Conservation (phyloP, 306 rosid species). For the Lathyrus sativus region DNA sequence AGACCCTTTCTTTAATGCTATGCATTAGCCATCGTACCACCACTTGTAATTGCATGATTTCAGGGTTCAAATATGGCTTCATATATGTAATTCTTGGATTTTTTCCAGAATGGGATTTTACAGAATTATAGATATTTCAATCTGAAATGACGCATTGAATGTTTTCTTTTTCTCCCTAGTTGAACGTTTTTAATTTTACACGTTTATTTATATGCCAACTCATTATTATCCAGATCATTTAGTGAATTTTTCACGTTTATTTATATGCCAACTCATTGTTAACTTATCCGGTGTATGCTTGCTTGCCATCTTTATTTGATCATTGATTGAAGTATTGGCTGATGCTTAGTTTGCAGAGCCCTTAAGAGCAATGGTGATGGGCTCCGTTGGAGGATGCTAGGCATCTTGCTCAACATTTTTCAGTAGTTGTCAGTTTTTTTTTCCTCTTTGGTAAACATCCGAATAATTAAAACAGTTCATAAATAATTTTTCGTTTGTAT, state of each 20-base stretch:
- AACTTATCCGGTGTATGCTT: constrained; percentile 5
- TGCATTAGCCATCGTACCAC: not conserved
- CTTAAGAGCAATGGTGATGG: constrained; percentile 91
- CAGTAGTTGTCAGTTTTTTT: not conserved
- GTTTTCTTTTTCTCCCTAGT: not conserved
- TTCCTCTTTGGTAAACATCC: not conserved
- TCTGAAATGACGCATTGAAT: constrained; percentile 22
- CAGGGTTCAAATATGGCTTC: constrained; percentile 32
- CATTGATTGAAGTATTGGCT: constrained; percentile 37
- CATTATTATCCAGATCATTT: too few relatives aligned
- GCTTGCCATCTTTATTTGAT: constrained; percentile 28
- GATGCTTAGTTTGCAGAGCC: constrained; percentile 84
- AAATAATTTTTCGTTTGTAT: constrained; percentile 11
- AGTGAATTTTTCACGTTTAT: constrained; percentile 12
- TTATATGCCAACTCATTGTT: constrained; percentile 27
- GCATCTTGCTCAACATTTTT: constrained; percentile 82
- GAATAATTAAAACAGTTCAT: constrained; percentile 29
- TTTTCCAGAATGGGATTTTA: constrained; percentile 11
- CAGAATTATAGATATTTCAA: constrained; percentile 17
- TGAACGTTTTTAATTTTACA: constrained; percentile 12
- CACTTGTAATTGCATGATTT: not conserved
- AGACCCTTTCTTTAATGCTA: constrained; percentile 4
- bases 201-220: too few relatives aligned
- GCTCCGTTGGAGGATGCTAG: constrained; percentile 97
- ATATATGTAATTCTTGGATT: constrained; percentile 1